Evolutionary conservation across 2,329 filamentous ascomycete genomes (phyloP).

Genomic region (Aspergillus terreus): DNA sequence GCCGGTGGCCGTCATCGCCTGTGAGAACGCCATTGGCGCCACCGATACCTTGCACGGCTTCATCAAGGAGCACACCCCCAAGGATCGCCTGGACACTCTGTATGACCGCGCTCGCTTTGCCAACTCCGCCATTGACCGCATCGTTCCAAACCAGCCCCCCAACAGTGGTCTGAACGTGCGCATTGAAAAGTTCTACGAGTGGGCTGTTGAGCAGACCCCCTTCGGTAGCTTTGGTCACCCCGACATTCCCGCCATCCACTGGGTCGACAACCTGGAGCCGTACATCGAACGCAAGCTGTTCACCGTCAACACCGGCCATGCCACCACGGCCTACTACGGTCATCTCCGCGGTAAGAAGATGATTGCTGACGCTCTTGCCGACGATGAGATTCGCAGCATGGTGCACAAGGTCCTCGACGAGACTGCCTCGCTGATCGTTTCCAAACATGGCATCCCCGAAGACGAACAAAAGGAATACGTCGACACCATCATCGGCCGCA

Average conservation of each 20-base stretch:
- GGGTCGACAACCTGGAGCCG: slow-evolving; percentile 84
- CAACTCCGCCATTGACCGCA: slow-evolving; percentile 97
- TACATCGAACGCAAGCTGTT: slow-evolving; percentile 99
- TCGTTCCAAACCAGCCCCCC: slow-evolving; percentile 84
- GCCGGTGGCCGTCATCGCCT: slow-evolving; percentile 89
- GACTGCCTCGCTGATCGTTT: slow-evolving; percentile 79
- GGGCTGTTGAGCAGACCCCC: slow-evolving; percentile 87
- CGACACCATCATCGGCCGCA: slow-evolving; percentile 85
- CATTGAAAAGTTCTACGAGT: slow-evolving; percentile 98
- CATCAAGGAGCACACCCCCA: slow-evolving; percentile 74
- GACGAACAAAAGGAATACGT: slow-evolving; percentile 82
- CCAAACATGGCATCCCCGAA: slow-evolving; percentile 75
- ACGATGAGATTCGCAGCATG: slow-evolving; percentile 72
- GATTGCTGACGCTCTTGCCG: slow-evolving; percentile 82
- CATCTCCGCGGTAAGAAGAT: slow-evolving; percentile 81
- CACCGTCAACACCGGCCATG: slow-evolving; percentile 98
- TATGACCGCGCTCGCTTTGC: slow-evolving; percentile 78
- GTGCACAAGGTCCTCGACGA: slow-evolving; percentile 78
- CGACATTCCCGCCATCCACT: slow-evolving; percentile 82
- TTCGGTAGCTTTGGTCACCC: slow-evolving; percentile 71
- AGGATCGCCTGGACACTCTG: slow-evolving; percentile 64
- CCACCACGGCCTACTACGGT: slow-evolving; percentile 92
- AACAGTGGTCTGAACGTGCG: slow-evolving; percentile 82
- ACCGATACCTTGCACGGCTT: slow-evolving; percentile 80
- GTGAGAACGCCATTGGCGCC: slow-evolving; percentile 95